phyloP scores from a whole-genome alignment of 139 green algal species.

The Zygnema cylindricum region DNA sequence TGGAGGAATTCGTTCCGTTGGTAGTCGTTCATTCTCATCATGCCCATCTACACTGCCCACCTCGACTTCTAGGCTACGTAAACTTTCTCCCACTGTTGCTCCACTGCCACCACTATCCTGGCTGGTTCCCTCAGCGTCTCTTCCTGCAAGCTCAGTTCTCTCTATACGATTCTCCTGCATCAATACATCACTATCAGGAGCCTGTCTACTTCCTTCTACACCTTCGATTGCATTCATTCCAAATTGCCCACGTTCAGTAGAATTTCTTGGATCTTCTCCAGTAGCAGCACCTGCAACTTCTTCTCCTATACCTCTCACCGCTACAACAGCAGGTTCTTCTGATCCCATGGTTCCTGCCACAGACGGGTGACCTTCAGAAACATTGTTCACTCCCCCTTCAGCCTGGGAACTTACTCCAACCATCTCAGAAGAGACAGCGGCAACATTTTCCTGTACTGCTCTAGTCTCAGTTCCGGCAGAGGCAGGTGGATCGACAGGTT shows the following conservation, averaged over 20 bases:
- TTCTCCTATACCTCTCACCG: not conserved
- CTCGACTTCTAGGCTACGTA: conserved; percentile 60
- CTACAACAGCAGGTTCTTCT: not conserved
- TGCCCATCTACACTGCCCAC: conserved; percentile 55
- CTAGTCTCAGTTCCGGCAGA: not conserved
- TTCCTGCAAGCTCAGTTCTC: not conserved
- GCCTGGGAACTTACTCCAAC: not conserved
- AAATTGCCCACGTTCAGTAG: not conserved
- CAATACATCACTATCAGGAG: conserved; percentile 9
- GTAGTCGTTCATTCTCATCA: conserved; percentile 45
- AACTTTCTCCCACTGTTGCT: conserved; percentile 49
- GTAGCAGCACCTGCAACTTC: not conserved
- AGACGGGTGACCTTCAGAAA: not conserved
- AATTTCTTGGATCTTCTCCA: not conserved
- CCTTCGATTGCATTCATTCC: not conserved
- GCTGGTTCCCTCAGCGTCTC: conserved; percentile 30
- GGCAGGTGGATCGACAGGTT: not conserved
- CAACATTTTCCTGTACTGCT: not conserved
- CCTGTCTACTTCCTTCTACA: not conserved
- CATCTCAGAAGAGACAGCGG: not conserved
- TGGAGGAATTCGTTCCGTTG: not conserved
- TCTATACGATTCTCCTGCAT: conserved; percentile 10
- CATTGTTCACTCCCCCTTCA: not conserved
- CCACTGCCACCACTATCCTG: conserved; percentile 56
- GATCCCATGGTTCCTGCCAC: not conserved